Conservation (phyloP, 108 stramenopile species). For the Cyclotella cryptica region DNA sequence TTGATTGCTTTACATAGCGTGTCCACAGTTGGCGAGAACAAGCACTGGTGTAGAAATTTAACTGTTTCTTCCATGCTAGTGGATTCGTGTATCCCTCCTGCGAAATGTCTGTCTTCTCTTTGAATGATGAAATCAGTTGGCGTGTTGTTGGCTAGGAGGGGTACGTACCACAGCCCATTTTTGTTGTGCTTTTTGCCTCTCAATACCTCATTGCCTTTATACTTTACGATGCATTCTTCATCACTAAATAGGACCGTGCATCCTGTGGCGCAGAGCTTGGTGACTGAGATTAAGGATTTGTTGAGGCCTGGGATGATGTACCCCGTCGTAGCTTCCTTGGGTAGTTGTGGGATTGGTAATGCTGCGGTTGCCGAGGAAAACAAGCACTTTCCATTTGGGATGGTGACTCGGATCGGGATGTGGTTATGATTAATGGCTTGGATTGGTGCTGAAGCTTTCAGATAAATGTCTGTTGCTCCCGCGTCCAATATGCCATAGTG, state of each 20-base stretch:
- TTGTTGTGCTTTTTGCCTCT: not conserved
- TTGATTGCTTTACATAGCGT: constrained; percentile 9
- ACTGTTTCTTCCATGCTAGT: not conserved
- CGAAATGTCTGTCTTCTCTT: not conserved
- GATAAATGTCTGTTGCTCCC: not conserved
- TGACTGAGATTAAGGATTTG: constrained; percentile 2
- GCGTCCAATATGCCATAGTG: not conserved
- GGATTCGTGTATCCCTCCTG: not conserved
- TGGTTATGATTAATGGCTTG: not conserved
- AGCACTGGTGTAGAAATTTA: constrained; percentile 5
- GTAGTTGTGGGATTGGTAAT: not conserved
- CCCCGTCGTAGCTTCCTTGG: not conserved
- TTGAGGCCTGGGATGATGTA: not conserved
- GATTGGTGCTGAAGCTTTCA: not conserved
- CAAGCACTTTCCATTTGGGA: not conserved
- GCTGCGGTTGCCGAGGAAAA: not conserved
- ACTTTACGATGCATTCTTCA: not conserved
- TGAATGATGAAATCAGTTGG: too few relatives aligned
- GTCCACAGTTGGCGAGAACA: not conserved
- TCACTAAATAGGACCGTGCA: not conserved
- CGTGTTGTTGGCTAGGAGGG: not conserved
- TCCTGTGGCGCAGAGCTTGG: not conserved
- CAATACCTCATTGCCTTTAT: not conserved
- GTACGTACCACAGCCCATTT: not conserved
- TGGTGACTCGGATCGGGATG: not conserved